Conservation (phyloP, 1,284 basidiomycete species). For the Trichosporon inkin region DNA sequence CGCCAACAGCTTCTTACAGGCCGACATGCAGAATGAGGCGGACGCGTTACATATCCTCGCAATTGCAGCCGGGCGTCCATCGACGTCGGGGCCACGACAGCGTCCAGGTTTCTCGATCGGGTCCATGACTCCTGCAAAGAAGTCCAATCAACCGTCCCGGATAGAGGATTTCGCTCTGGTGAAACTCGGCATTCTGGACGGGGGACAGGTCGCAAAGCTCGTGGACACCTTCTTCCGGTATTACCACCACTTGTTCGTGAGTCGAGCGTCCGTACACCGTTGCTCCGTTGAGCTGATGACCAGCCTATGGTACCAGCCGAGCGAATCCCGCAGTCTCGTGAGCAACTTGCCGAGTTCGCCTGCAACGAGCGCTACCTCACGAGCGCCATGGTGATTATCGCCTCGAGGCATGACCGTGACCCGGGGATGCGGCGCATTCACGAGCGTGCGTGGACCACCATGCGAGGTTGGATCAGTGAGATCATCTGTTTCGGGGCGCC, state of each 20-base stretch:
- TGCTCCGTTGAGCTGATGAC: neutral
- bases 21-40: conserved; percentile 50
- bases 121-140: neutral
- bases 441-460: conserved; percentile 42
- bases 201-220: conserved; percentile 39
- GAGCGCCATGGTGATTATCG: conserved; percentile 51
- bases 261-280: conserved; percentile 21
- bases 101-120: neutral
- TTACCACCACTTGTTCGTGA: conserved; percentile 51
- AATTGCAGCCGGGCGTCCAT: conserved; percentile 31
- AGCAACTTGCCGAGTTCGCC: conserved; percentile 47
- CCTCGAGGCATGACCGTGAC: conserved; percentile 41
- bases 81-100: conserved; percentile 5
- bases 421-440: conserved; percentile 40
- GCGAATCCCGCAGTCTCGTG: conserved; percentile 46
- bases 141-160: conserved; percentile 10
- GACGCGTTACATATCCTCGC: conserved; percentile 50
- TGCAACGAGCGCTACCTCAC: conserved; percentile 49
- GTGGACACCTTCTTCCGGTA: conserved; percentile 48
- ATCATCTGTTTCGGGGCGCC: conserved; percentile 45
- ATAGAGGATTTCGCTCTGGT: conserved; percentile 48
- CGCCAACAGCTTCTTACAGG: conserved; percentile 45
- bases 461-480: conserved; percentile 47
- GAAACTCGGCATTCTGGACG: conserved; percentile 44
- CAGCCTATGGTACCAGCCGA: conserved; percentile 50